Evolutionary conservation across 768 basidiomycete genomes (phyloP), one percentile per base, ranked within the genome.

Genomic region (Psilocybe cyanescens): DNA sequence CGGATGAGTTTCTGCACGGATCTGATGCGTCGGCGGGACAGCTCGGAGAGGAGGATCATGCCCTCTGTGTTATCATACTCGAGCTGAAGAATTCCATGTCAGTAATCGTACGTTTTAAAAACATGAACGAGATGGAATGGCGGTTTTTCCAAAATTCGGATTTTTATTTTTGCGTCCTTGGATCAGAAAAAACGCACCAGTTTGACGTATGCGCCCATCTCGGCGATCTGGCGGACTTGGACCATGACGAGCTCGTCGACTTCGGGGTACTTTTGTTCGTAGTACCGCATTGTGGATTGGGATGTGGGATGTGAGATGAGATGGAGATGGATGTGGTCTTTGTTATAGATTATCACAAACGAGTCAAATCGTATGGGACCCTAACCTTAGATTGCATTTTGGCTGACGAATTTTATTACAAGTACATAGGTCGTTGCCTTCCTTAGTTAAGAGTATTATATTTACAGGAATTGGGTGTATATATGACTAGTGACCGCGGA

Each of bases 181-280:
- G 19, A 19, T n/a, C 14, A 50, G 7, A 30, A 48, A 30, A 2
- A 19, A 79, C 91, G 68, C 66, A 97, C 96, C 68, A 99, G 83
- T 72, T 98, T 98, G 65, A 99, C 97, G 74, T 99, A 99, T 48
- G 97, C 97, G 51, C 97, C 97, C 97, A 99, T 99, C 76, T 99
- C 97, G 55, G 95, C 94, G 70, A 99, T 99, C 79, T 97, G 95
- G 75, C 94, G 92, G 65, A 99, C 97, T 73, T 99, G 96, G 11
- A 99, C 97, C 97, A 99, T 98, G 76, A 99, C 97, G 55, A 99
- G 89, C 75, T 97, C 94, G 74, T 99, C 97, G 64, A 97, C 94
- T 76, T 98, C 93, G 29, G 95, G 95, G 73, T 95, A 97, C 68
- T 89, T 87, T 71, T 91, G 92, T 74, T 94, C 89, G 76, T 97